Evolutionary conservation across 2,329 filamentous ascomycete genomes (phyloP), one percentile per base, ranked within the genome.

Genomic region (Monilinia vaccinii-corymbosi): DNA sequence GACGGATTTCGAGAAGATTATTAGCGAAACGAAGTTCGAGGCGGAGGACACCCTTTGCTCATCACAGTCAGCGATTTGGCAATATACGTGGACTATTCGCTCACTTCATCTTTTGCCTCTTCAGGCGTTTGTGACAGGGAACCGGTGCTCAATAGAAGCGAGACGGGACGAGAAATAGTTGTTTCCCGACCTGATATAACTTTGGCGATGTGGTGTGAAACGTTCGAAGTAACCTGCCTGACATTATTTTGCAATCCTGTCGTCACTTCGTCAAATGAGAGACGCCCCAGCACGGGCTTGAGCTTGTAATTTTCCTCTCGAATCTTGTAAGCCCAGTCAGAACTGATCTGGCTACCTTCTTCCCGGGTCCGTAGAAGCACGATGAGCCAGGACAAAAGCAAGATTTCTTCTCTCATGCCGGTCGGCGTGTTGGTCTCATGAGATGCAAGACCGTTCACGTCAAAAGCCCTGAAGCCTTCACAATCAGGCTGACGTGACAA

Each of bases 361-460:
- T 79, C 77, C 11, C 70, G 69, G 1, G 73, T 76, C 13, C 76
- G 71, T 59, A 77, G 60, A 9, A 79, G 73, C 8, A 76, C 72
- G 14, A 78, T 69, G 16, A 78, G 71, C 77, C 77, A 79, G 45
- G 77, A 72, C 40, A 75, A 48, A 13, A 78, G 71, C 14, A 78
- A 21, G 18, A 75, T 56, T 21, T 76, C 75, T n/a, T 77, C 73
- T 60, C 64, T 74, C 67, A 75, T 70, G 34, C 71, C 68, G 9
- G 74, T 75, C 18, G 66, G 65, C 13, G 68, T 70, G 3, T 38
- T 47, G 5, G 10, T 55, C 18, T 70, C 58, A 40, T 72, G 61
- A 36, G 69, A 62, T 13, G 60, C 63, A 59, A 75, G 68, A 6
- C 63, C 67, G 23, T 46, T 44, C n/a, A 75, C 45, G n/a, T 71